Evolutionary conservation across 208 protist genomes (phyloP).

Genomic region (Porcisia deanei): DNA sequence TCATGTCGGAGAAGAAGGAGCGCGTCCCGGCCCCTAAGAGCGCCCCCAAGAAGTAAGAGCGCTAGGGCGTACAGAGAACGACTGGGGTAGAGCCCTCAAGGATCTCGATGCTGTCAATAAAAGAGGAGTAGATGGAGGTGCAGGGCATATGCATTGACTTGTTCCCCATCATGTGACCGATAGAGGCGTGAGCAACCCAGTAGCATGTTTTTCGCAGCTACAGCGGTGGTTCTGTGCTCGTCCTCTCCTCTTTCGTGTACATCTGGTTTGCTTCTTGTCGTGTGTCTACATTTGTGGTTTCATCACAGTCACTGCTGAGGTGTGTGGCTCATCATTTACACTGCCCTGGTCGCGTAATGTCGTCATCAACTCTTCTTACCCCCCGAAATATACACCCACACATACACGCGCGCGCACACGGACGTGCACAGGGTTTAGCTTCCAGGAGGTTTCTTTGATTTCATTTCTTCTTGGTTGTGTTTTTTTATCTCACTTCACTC

Average conservation of each 20-base stretch:
- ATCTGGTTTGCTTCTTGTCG: neutral
- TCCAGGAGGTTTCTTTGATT: conserved; percentile 12
- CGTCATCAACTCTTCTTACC: neutral
- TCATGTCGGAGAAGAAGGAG: conserved; percentile 81
- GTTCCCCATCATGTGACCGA: neutral
- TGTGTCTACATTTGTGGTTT: neutral
- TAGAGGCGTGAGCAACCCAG: neutral
- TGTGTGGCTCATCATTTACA: neutral
- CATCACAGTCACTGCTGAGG: neutral
- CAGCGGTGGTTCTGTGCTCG: neutral
- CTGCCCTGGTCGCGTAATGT: neutral
- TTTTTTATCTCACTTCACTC: neutral
- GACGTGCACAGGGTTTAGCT: neutral
- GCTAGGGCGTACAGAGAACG: neutral
- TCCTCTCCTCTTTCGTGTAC: neutral
- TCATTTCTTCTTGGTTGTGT: conserved; percentile 8
- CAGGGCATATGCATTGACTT: no score
- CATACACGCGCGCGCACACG: neutral
- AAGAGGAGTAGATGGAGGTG: neutral
- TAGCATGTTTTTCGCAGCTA: neutral
- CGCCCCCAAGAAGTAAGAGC: conserved; percentile 73
- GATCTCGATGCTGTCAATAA: neutral
- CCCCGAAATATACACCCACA: neutral
- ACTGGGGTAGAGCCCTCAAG: neutral
- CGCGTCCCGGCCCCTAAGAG: conserved; percentile 74